phyloP scores from a whole-genome alignment of 306 rosid genomes.

The Lablab purpureus region DNA sequence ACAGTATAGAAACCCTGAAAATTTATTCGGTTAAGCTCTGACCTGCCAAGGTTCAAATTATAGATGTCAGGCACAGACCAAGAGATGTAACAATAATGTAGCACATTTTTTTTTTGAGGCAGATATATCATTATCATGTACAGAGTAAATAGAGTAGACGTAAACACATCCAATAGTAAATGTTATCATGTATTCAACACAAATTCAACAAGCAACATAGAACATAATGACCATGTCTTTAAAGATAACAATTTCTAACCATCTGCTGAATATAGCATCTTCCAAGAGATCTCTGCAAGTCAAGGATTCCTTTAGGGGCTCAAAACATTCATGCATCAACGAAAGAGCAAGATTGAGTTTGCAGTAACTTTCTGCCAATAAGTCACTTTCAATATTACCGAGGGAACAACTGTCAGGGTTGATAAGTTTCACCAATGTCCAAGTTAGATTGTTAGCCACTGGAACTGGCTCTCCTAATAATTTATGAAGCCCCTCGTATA shows the following conservation, averaged over 20 bases:
- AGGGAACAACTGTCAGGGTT: constrained; percentile 42
- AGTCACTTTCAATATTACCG: constrained; percentile 41
- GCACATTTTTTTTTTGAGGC: constrained; percentile 13
- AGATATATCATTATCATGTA: neutral
- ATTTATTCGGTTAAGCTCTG: constrained; percentile 79
- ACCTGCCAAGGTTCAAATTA: constrained; percentile 57
- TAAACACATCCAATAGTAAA: neutral
- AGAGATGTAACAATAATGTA: constrained; percentile 33
- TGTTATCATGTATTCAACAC: constrained; percentile 5
- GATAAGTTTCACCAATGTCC: constrained; percentile 70
- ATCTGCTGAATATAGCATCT: constrained; percentile 72
- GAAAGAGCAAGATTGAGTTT: constrained; percentile 80
- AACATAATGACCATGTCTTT: constrained; percentile 27
- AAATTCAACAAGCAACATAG: constrained; percentile 11
- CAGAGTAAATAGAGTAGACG: neutral
- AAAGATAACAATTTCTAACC: constrained; percentile 59
- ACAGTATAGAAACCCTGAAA: constrained; percentile 83
- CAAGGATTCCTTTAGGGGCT: constrained; percentile 73
- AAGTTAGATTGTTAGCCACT: constrained; percentile 70
- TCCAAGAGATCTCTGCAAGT: constrained; percentile 71
- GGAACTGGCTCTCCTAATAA: constrained; percentile 61
- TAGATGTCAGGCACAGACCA: constrained; percentile 28
- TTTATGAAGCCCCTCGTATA: constrained; percentile 59
- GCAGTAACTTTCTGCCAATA: constrained; percentile 60
- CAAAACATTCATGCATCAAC: constrained; percentile 90